Base-by-base conservation (phyloP, 1,139 yeast genomes). In the Eremothecium coryli region DNA sequence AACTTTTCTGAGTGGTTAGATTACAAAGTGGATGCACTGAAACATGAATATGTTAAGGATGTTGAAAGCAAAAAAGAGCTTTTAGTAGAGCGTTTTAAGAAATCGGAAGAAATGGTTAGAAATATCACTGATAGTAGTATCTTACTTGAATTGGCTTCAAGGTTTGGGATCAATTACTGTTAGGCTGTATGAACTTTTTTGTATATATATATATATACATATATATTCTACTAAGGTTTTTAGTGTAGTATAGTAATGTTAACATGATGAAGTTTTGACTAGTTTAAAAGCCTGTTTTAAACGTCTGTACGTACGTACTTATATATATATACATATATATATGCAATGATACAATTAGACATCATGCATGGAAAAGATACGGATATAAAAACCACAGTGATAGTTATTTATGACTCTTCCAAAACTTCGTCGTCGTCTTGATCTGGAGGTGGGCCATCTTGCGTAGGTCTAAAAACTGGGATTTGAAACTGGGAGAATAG, bases 1-100 rank as follows among this genome's bases (percentile, higher is more conserved):
- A 74, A 84, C 0, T 70, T 85, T 12, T 67, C 67, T 33, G 73
- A 80, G 41, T 85, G 94, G 94, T 60, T 82, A 14, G 45, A 48
- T 9, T 41, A 48, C 7, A 61, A 62, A 25, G 61, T 70, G 30
- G 59, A 63, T 6, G 61, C 57, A 26, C 63, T 76, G 61, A 58
- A 73, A 11, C 51, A 57, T 5, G 62, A 62, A 17, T 71, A 71
- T 43, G 60, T 60, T 26, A 45, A 43, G 2, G 73, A 73, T 35
- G 61, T 66, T 33, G 58, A 60, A 12, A 52, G 62, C 18, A 81
- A 78, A 3, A 41, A 71, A 20, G 39, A 45, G 17, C 39, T 49
- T 4, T 43, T 70, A 5, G 45, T 48, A 32, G 32, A 26, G 4
- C 36, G 44, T 12, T 52, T 51, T 36, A 36, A 39, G 13, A 20